Base-by-base conservation (phyloP, 2,329 filamentous ascomycete genomes). In the Coniella lustricola region DNA sequence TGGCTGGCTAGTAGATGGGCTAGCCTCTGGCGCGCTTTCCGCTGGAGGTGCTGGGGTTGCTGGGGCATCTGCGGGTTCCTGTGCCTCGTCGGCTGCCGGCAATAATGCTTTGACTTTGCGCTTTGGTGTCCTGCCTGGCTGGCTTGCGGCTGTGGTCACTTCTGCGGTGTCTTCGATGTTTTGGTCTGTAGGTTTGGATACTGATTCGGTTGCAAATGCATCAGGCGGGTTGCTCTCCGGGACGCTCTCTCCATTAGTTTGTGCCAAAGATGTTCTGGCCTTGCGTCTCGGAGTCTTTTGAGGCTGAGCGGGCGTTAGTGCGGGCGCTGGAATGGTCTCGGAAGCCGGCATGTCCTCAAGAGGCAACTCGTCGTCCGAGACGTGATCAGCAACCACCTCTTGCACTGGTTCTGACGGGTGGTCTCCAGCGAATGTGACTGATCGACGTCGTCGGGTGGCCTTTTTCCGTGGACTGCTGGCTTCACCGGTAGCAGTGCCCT, bases 261-360 rank as follows among this genome's bases (percentile, higher is more conserved):
- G 25, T 25, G 38, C 22, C 38, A 41, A n/a, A 41, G 44, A 47
- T 40, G 44, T 12, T n/a, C 29, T 47, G 13, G 36, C 17, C 29
- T 33, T 42, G 25, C 29, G 40, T 42, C 16, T 42, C 16, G 40
- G n/a, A 7, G 29, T 32, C 16, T 40, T 51, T 35, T 38, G 38
- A 3, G 29, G 34, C 16, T 41, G 29, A 4, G 9, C 29, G 2
- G 35, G 21, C 35, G 44, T 16, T 16, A 29, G 34, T 4, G 18
- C 12, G 32, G 44, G 22, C 17, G n/a, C 20, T 4, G 13, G 9
- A 10, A 10, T 25, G 10, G 29, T 36, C 12, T 40, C 36, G 13
- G 22, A 29, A 47, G n/a, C 36, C 8, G 37, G 44, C 36, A 47
- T 40, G 10, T 25, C 31, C 14, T 47, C 44, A 18, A 47, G 31